phyloP scores from a whole-genome alignment of 192 early-diverging fungal species.

The Podila horticola region DNA sequence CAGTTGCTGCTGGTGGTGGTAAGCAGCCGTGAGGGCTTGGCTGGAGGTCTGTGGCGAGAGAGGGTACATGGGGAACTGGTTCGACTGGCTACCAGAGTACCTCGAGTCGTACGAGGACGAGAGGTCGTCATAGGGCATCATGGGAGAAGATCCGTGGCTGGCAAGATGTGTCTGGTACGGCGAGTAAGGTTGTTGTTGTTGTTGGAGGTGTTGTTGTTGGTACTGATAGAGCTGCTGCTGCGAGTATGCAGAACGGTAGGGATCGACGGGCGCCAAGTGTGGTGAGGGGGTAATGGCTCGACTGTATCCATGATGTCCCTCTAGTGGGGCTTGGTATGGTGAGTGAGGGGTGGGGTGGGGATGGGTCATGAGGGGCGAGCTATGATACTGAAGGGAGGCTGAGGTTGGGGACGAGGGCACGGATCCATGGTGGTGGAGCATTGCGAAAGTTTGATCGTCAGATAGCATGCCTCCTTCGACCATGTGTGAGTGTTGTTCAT shows the following conservation, averaged over 20 bases:
- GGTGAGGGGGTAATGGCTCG: background rate
- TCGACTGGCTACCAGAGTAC: conserved; percentile 15
- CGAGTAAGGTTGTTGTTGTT: conserved; percentile 10
- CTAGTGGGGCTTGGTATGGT: background rate
- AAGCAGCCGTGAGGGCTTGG: conserved; percentile 4
- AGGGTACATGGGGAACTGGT: conserved; percentile 14
- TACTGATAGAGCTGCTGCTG: conserved; percentile 29
- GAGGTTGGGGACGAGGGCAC: background rate
- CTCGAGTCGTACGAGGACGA: background rate
- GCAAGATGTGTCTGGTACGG: conserved; percentile 9
- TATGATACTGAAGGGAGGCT: background rate
- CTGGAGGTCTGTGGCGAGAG: conserved; percentile 8
- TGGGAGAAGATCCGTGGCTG: background rate
- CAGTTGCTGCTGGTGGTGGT: background rate
- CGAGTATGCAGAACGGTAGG: conserved; percentile 32
- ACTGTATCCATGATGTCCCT: background rate
- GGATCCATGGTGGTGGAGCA: background rate
- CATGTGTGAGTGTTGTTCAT: background rate
- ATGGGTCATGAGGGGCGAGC: background rate
- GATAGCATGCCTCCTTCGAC: background rate
- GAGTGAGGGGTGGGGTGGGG: background rate
- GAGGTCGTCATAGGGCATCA: conserved; percentile 13
- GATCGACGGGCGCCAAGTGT: conserved; percentile 7
- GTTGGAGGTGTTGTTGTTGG: conserved; percentile 6
- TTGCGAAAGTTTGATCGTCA: background rate